Conservation (phyloP, 1,284 basidiomycete species). For the Phlebopus sp. region DNA sequence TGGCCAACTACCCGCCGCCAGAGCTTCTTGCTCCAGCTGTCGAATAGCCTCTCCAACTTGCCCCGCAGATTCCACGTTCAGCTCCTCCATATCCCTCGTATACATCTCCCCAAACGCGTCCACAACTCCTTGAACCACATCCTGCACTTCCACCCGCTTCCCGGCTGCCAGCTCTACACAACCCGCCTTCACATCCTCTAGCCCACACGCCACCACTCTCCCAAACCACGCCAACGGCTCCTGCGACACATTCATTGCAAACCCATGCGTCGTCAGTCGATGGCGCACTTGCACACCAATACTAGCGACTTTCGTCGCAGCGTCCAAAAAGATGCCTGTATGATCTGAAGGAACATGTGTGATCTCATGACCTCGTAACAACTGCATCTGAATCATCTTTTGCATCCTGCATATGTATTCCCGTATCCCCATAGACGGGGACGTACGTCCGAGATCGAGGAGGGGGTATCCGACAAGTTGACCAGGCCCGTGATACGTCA, state of each 20-base stretch:
- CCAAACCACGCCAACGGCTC: conserved; percentile 86
- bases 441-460: conserved; percentile 70
- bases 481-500: conserved; percentile 97
- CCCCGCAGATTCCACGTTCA: conserved; percentile 46
- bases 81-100: conserved; percentile 50
- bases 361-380: conserved; percentile 57
- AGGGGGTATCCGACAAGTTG: conserved; percentile 96
- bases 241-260: conserved; percentile 86
- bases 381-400: conserved; percentile 51
- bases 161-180: conserved; percentile 51
- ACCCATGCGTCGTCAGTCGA: conserved; percentile 92
- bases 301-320: conserved; percentile 79
- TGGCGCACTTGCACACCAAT: conserved; percentile 97
- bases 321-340: conserved; percentile 75
- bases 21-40: conserved; percentile 41
- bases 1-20: conserved; percentile 22
- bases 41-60: conserved; percentile 53
- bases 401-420: conserved; percentile 74
- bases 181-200: conserved; percentile 81
- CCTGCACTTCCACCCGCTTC: conserved; percentile 40
- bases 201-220: conserved; percentile 88
- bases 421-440: conserved; percentile 57
- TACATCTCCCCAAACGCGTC: conserved; percentile 51
- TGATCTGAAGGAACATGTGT: conserved; percentile 55
- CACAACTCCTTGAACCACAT: conserved; percentile 53